Evolutionary conservation across 371 early-diverging fungal species (phyloP).

Genomic region (Mucor plumbeus): DNA sequence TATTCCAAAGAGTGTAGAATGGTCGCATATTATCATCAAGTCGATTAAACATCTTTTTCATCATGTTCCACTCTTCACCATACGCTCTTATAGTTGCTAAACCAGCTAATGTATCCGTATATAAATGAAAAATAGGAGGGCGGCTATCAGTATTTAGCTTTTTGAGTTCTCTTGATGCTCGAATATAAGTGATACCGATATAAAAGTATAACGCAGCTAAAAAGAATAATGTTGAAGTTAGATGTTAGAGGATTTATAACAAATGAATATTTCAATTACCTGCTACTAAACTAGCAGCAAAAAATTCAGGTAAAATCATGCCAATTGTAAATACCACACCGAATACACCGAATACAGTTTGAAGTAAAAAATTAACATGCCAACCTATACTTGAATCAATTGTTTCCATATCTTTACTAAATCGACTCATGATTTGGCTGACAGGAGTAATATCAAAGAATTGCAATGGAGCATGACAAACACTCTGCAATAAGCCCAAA

Average conservation of each 20-base stretch:
- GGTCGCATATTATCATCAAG: constrained; percentile 79
- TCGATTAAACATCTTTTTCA: constrained; percentile 48
- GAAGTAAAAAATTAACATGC: constrained; percentile 69
- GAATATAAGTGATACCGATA: constrained; percentile 60
- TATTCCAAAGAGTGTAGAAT: constrained; percentile 80
- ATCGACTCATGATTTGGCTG: constrained; percentile 88
- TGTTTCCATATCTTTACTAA: constrained; percentile 85
- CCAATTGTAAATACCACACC: constrained; percentile 75
- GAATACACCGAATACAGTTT: constrained; percentile 65
- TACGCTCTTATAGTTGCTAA: constrained; percentile 63
- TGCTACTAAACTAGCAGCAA: constrained; percentile 42
- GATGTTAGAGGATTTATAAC: no score
- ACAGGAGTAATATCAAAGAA: constrained; percentile 91
- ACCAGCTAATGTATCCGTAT: constrained; percentile 60
- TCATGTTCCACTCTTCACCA: constrained; percentile 46
- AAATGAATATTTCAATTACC: constrained; percentile 23
- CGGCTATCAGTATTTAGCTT: constrained; percentile 56
- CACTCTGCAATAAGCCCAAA: constrained; percentile 57
- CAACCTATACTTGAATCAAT: constrained; percentile 77
- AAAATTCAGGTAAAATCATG: constrained; percentile 66
- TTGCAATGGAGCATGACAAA: constrained; percentile 73
- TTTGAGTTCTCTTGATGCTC: constrained; percentile 59
- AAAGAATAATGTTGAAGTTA: background rate
- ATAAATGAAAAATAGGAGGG: constrained; percentile 57
- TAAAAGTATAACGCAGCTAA: constrained; percentile 39